Evolutionary conservation across 306 rosid genomes (phyloP).

Genomic region (Dryas octopetala): DNA sequence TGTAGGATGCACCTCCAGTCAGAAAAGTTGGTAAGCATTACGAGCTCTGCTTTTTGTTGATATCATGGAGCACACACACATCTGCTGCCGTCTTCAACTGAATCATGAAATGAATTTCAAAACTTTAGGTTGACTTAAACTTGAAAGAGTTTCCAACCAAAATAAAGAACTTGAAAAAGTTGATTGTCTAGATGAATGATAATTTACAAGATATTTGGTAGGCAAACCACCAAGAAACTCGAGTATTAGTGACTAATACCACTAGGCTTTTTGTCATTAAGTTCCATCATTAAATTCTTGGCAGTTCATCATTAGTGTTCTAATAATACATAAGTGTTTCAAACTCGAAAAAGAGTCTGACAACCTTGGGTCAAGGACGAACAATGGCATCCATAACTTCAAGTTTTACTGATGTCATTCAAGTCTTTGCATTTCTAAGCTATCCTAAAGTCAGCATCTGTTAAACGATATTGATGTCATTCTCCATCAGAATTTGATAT

Average conservation of each 20-base stretch:
- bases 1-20: background rate
- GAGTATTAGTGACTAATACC: background rate
- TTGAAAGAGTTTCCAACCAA: too few relatives aligned
- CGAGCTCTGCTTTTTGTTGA: constrained; percentile 47
- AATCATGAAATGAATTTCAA: constrained; percentile 15
- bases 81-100: constrained; percentile 83
- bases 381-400: background rate
- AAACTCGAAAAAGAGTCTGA: background rate
- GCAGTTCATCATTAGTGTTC: background rate
- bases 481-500: background rate
- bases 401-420: too few relatives aligned
- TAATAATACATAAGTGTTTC: background rate
- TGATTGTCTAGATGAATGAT: background rate
- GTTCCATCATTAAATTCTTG: background rate
- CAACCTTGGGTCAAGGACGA: background rate
- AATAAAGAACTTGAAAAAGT: background rate
- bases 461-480: background rate
- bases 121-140: background rate
- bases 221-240: background rate
- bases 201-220: background rate
- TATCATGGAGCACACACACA: constrained; percentile 60
- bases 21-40: constrained; percentile 24
- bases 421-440: too few relatives aligned
- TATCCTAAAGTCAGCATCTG: background rate
- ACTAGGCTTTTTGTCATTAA: background rate